phyloP scores from a whole-genome alignment of 2,329 filamentous ascomycete species.

The Fusarium neocosmosporiellum region DNA sequence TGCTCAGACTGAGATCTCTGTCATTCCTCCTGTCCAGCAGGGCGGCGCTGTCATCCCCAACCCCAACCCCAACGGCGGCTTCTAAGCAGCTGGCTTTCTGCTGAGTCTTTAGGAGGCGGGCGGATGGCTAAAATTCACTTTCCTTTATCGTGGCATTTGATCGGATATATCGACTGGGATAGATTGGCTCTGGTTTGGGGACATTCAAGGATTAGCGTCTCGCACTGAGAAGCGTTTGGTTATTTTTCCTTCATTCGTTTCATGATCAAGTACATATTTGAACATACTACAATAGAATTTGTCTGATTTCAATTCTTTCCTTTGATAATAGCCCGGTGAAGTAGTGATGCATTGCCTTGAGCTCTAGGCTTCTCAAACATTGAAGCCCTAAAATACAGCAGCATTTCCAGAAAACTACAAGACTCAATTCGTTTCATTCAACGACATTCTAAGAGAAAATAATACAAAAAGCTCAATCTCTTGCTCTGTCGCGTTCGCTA shows the following conservation, averaged over 20 bases:
- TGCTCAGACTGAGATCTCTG: conserved; percentile 44
- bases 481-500: background rate
- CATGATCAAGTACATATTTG: conserved; percentile 13
- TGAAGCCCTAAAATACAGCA: background rate
- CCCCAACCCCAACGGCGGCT: conserved; percentile 55
- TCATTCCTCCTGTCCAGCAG: conserved; percentile 48
- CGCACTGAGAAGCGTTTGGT: conserved; percentile 9
- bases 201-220: background rate
- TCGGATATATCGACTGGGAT: background rate
- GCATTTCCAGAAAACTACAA: background rate
- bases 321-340: background rate
- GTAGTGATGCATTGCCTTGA: background rate
- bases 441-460: background rate
- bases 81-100: conserved; percentile 35
- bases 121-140: background rate
- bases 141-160: background rate
- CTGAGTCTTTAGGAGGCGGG: background rate
- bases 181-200: background rate
- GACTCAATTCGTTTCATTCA: background rate
- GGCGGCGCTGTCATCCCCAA: conserved; percentile 54
- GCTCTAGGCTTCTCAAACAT: background rate
- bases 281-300: background rate
- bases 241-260: conserved; percentile 8
- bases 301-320: background rate
- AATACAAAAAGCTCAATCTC: background rate